Percentiles rank a stretch among this genome's conserved stretches.
Evolutionary conservation across 2,329 filamentous ascomycete genomes (phyloP).

Genomic region (Neophaeococcomyces mojaviensis): DNA sequence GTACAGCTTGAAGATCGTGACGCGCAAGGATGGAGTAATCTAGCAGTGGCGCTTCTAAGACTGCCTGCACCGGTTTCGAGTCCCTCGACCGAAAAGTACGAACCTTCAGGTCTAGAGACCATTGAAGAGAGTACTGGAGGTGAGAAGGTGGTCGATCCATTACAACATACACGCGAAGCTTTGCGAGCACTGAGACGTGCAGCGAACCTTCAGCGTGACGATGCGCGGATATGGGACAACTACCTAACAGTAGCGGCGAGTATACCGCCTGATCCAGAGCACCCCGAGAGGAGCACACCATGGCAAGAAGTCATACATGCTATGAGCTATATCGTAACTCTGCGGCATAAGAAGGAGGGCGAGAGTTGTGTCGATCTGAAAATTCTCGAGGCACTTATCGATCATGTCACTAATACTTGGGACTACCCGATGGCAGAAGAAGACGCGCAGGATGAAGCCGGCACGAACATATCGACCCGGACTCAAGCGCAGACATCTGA

Average conservation of each 20-base stretch:
- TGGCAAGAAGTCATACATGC: slow-evolving; percentile 70
- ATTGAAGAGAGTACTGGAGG: slow-evolving; percentile 25
- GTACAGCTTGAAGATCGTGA: slow-evolving; percentile 83
- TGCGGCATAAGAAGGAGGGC: slow-evolving; percentile 58
- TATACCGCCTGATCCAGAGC: slow-evolving; percentile 54
- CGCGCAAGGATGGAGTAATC: slow-evolving; percentile 89
- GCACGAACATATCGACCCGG: neutral
- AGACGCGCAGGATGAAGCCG: neutral
- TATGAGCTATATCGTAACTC: slow-evolving; percentile 64
- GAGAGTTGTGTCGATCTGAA: slow-evolving; percentile 72
- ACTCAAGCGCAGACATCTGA: too few relatives aligned
- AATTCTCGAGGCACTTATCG: slow-evolving; percentile 63
- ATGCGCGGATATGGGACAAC: slow-evolving; percentile 95
- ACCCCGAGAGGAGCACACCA: slow-evolving; percentile 33
- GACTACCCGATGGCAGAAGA: slow-evolving; percentile 24
- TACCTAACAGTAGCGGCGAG: slow-evolving; percentile 79
- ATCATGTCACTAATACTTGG: slow-evolving; percentile 55
- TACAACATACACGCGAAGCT: slow-evolving; percentile 62
- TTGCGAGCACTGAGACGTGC: slow-evolving; percentile 81
- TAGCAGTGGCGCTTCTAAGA: slow-evolving; percentile 73
- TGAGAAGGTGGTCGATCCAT: slow-evolving; percentile 39
- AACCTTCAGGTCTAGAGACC: slow-evolving; percentile 17
- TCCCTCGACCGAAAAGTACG: slow-evolving; percentile 22
- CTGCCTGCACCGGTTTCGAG: slow-evolving; percentile 23
- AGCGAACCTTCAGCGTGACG: slow-evolving; percentile 72